phyloP scores from a whole-genome alignment of 1,284 basidiomycete species.

The Flammula alnicola region DNA sequence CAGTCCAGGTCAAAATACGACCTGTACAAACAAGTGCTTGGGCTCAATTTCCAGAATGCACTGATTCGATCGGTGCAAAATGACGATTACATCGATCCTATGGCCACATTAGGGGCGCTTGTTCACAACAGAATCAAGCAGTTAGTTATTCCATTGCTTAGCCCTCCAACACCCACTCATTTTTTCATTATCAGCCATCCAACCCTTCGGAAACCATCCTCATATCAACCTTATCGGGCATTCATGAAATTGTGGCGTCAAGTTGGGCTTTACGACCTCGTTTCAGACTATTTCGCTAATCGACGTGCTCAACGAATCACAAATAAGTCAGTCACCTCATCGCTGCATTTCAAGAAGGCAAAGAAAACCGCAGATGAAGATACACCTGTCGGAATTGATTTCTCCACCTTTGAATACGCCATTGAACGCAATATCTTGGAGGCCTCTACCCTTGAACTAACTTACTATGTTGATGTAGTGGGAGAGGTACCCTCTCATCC shows the following conservation, averaged over 20 bases:
- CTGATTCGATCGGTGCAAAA: constrained; percentile 78
- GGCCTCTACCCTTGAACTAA: constrained; percentile 73
- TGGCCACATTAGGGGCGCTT: constrained; percentile 67
- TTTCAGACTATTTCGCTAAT: constrained; percentile 36
- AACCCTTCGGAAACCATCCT: constrained; percentile 32
- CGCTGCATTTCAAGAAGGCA: constrained; percentile 38
- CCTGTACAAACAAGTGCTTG: constrained; percentile 78
- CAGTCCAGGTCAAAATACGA: constrained; percentile 82
- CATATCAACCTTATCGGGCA: constrained; percentile 48
- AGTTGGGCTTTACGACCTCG: constrained; percentile 50
- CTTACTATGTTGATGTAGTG: constrained; percentile 83
- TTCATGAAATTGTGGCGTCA: constrained; percentile 63
- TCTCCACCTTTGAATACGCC: constrained; percentile 76
- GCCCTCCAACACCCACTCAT: neutral
- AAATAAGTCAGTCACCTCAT: constrained; percentile 20
- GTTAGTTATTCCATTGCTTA: constrained; percentile 39
- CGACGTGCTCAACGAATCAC: constrained; percentile 31
- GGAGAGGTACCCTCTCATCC: constrained; percentile 59
- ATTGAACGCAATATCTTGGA: constrained; percentile 85
- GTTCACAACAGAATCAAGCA: constrained; percentile 63
- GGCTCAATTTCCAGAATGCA: constrained; percentile 70
- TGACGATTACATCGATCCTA: constrained; percentile 69
- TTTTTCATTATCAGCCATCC: constrained; percentile 28
- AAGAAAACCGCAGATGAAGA: constrained; percentile 54
- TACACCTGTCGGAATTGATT: constrained; percentile 58